Evolutionary conservation across 306 rosid genomes (phyloP), one percentile per base, ranked within the genome.

Genomic region (Vicia villosa): DNA sequence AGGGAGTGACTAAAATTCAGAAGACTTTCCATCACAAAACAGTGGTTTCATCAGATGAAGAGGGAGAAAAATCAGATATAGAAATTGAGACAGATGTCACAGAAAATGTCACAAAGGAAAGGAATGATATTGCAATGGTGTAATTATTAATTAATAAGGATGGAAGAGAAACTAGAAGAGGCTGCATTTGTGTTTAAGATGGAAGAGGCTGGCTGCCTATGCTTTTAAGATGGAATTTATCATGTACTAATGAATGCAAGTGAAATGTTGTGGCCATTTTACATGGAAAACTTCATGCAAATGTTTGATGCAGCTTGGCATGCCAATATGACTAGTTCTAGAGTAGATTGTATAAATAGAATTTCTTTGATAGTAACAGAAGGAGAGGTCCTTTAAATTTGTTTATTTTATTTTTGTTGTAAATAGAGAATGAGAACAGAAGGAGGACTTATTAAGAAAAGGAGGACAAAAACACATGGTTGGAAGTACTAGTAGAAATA

Each of bases 1-100:
- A 90, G 79, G 98, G 95, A 8, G 86, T 88, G 70, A 79, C 91
- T 2, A 91, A 66, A 86, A 91, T 88, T 72, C 95, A 90, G 58
- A 70, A 84, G 72, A 85, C 88, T 8, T 79, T 94, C 74, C 96
- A 88, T 74, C 74, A 78, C 8, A 87, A 72, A 80, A 68, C 61
- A 59, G 86, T 45, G 70, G 83, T 70, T 74, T 77, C 87, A 26
- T 73, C 87, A 1, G 85, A 74, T 46, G 85, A 74, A 0, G 69
- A 82, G 26, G 85, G 75, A 17, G 88, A 80, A 63, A 73, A 77
- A 73, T 28, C 80, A 6, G 89, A 82, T 40, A 17, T 85, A 15
- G 66, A 73, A 77, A 74, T 87, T 54, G 80, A 84, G 81, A 70
- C 82, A 57, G 68, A 57, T 41, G 68, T 81, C 37, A 78, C 74